Conservation (phyloP, 257 asterid species). For the Catharanthus roseus region DNA sequence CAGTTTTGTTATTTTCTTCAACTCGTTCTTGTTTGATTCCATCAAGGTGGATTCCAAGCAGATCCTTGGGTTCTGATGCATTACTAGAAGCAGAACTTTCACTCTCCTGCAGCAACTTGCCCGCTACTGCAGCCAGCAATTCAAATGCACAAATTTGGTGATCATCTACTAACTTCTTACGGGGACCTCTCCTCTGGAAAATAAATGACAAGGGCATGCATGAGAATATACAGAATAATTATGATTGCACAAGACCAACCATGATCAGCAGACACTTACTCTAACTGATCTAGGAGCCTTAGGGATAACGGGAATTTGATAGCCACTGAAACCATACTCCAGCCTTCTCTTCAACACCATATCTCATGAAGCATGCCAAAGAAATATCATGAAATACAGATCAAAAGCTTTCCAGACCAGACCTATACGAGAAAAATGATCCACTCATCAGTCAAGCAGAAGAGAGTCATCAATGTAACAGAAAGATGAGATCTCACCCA, state of each 20-base stretch:
- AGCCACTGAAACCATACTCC: conserved; percentile 75
- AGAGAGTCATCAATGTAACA: background rate
- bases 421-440: conserved; percentile 8
- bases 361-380: conserved; percentile 56
- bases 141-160: conserved; percentile 80
- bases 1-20: conserved; percentile 35
- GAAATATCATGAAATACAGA: conserved; percentile 29
- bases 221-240: conserved; percentile 1
- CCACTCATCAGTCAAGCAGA: background rate
- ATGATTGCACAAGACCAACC: conserved; percentile 2
- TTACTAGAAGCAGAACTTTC: conserved; percentile 85
- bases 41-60: conserved; percentile 19
- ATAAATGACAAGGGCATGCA: conserved; percentile 1
- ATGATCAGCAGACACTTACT: conserved; percentile 37
- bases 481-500: background rate
- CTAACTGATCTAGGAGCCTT: conserved; percentile 86
- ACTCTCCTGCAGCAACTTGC: conserved; percentile 75
- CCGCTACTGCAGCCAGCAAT: conserved; percentile 93
- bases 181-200: conserved; percentile 54
- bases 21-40: conserved; percentile 27
- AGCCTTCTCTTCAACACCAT: conserved; percentile 84
- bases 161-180: conserved; percentile 39
- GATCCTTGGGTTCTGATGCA: conserved; percentile 44
- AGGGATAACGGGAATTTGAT: conserved; percentile 73
- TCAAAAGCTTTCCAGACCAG: conserved; percentile 8